Evolutionary conservation across 176 grass and related monocot species (phyloP).

Genomic region (Aegilops speltoides): DNA sequence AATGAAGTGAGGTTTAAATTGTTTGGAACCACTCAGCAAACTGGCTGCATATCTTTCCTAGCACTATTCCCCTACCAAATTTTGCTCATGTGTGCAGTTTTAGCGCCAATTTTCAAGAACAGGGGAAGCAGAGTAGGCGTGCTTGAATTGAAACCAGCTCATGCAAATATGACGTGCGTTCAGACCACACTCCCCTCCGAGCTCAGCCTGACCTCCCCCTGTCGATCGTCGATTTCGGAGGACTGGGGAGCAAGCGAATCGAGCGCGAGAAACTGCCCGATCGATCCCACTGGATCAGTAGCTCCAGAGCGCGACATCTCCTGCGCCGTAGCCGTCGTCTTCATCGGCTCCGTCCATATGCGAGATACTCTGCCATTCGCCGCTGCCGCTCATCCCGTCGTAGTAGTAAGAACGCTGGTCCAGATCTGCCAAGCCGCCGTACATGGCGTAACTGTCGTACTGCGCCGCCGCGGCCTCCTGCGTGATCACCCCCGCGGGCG

Average conservation of each 20-base stretch:
- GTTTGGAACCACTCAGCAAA: too few species aligned
- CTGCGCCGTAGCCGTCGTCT: conserved; percentile 15
- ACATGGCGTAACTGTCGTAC: conserved; percentile 29
- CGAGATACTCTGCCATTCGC: conserved; percentile 12
- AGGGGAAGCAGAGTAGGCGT: too few species aligned
- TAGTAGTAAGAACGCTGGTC: conserved; percentile 39
- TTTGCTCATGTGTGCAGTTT: too few species aligned
- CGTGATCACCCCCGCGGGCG: too few species aligned
- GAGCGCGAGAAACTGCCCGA: not conserved
- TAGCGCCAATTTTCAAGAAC: too few species aligned
- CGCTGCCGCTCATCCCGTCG: conserved; percentile 18
- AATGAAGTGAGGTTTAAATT: too few species aligned
- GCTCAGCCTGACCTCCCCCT: too few species aligned
- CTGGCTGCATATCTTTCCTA: too few species aligned
- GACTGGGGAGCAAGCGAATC: not conserved
- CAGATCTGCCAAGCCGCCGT: conserved; percentile 31
- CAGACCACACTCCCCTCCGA: too few species aligned
- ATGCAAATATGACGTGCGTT: too few species aligned
- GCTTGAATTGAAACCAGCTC: too few species aligned
- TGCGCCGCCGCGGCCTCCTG: not conserved
- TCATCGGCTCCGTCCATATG: conserved; percentile 36
- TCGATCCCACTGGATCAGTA: not conserved
- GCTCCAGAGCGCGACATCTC: conserved; percentile 59
- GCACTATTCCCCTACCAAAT: too few species aligned
- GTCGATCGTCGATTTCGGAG: not conserved